phyloP scores from a whole-genome alignment of 495 filamentous ascomycete genomes.

The Jackrogersella multiformis region DNA sequence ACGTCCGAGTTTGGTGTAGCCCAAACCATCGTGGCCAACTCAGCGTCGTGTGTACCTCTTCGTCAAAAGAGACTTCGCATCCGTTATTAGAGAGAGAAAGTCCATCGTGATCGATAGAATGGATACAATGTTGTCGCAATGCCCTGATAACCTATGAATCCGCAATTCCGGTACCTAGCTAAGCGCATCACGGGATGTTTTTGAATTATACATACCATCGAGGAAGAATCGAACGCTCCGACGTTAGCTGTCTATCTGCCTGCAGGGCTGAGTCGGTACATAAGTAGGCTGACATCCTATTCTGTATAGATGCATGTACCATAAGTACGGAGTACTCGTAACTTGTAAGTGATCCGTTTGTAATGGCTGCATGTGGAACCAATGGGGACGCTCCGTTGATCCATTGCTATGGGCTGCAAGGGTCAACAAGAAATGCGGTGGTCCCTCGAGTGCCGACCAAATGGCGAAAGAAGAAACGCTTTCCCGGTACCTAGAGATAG shows the following conservation, averaged over 20 bases:
- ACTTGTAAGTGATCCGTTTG: constrained; percentile 31
- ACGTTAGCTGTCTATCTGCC: constrained; percentile 7
- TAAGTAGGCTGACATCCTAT: constrained; percentile 37
- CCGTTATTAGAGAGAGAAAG: not conserved
- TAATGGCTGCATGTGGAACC: constrained; percentile 33
- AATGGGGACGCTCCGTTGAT: constrained; percentile 38
- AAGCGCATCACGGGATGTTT: not conserved
- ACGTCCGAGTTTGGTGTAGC: constrained; percentile 2
- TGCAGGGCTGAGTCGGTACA: constrained; percentile 29
- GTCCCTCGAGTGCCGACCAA: constrained; percentile 15
- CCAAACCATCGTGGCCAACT: not conserved
- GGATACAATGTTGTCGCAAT: not conserved
- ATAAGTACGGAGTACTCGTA: constrained; percentile 18
- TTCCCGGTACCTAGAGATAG: constrained; percentile 26
- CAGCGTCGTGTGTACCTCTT: not conserved
- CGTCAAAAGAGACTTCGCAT: not conserved
- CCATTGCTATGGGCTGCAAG: constrained; percentile 43
- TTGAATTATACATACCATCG: too few relatives aligned
- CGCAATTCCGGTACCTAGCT: not conserved
- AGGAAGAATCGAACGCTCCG: constrained; percentile 7
- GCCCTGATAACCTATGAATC: not conserved
- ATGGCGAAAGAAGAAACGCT: not conserved
- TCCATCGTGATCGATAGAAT: not conserved
- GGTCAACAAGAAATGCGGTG: constrained; percentile 31
- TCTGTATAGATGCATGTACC: constrained; percentile 30